Conservation (phyloP, 164 flowering plant species). For the Magnolia kwangsiensis region DNA sequence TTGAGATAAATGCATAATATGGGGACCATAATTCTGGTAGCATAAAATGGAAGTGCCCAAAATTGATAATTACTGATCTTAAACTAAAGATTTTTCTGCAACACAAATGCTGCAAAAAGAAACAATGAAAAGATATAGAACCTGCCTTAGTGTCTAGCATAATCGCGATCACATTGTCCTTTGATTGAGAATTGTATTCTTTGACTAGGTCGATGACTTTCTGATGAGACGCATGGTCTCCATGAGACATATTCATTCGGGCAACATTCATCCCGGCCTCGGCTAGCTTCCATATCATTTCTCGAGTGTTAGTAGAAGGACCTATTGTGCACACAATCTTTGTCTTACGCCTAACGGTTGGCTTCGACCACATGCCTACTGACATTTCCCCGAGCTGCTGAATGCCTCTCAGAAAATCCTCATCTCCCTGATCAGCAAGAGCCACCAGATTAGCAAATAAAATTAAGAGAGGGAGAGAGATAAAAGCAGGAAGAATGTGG, state of each 20-base stretch:
- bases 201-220: constrained; percentile 89
- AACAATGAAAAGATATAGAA: constrained; percentile 5
- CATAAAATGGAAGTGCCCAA: background rate
- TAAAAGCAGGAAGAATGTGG: background rate
- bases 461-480: background rate
- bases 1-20: background rate
- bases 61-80: no score
- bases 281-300: constrained; percentile 97
- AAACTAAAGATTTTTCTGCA: no score
- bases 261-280: constrained; percentile 98
- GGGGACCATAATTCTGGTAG: background rate
- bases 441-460: background rate
- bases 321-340: constrained; percentile 95
- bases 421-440: constrained; percentile 35
- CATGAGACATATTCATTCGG: constrained; percentile 93
- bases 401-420: constrained; percentile 37
- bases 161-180: constrained; percentile 83
- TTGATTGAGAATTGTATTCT: constrained; percentile 79
- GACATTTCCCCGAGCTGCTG: constrained; percentile 48
- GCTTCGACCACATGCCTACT: constrained; percentile 71
- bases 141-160: constrained; percentile 91
- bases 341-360: constrained; percentile 71
- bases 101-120: background rate
- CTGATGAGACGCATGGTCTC: constrained; percentile 94
- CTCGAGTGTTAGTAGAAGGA: constrained; percentile 84